phyloP scores from a whole-genome alignment of 371 early-diverging fungal species.

The Batkoa obscura region DNA sequence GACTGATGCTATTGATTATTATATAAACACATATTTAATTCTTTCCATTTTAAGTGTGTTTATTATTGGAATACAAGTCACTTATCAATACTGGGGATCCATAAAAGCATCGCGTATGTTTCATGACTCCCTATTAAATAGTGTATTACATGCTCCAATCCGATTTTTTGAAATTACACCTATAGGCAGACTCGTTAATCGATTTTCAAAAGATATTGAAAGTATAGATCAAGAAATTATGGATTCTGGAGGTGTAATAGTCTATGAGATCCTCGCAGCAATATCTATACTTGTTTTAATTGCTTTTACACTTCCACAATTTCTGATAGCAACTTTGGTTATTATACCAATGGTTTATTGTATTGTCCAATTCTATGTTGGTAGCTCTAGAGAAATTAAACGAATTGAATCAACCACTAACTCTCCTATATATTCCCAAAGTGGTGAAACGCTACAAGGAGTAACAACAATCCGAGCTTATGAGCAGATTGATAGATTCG shows the following conservation, averaged over 20 bases:
- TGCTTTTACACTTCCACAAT: slow-evolving; percentile 31
- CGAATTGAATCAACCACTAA: slow-evolving; percentile 55
- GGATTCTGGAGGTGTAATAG: slow-evolving; percentile 26
- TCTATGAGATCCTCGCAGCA: slow-evolving; percentile 25
- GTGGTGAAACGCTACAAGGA: slow-evolving; percentile 48
- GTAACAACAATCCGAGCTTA: slow-evolving; percentile 63
- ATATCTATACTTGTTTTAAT: slow-evolving; percentile 38
- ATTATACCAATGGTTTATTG: slow-evolving; percentile 20
- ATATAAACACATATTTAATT: slow-evolving; percentile 4
- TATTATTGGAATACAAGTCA: not conserved
- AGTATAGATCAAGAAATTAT: slow-evolving; percentile 42
- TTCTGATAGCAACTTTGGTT: slow-evolving; percentile 18
- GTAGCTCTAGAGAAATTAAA: slow-evolving; percentile 52
- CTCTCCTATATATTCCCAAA: slow-evolving; percentile 56
- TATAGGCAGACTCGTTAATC: slow-evolving; percentile 56
- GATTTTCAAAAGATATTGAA: slow-evolving; percentile 64
- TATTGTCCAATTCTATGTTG: slow-evolving; percentile 38
- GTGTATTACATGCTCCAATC: slow-evolving; percentile 39
- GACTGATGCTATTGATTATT: slow-evolving; percentile 9
- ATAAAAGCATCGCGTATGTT: slow-evolving; percentile 22
- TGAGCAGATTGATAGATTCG: slow-evolving; percentile 33
- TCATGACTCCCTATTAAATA: slow-evolving; percentile 23
- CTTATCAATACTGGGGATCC: slow-evolving; percentile 17
- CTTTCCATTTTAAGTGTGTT: not conserved
- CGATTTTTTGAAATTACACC: slow-evolving; percentile 81